Evolutionary conservation across 176 grass and related monocot genomes (phyloP).

Genomic region (Aegilops sharonensis): DNA sequence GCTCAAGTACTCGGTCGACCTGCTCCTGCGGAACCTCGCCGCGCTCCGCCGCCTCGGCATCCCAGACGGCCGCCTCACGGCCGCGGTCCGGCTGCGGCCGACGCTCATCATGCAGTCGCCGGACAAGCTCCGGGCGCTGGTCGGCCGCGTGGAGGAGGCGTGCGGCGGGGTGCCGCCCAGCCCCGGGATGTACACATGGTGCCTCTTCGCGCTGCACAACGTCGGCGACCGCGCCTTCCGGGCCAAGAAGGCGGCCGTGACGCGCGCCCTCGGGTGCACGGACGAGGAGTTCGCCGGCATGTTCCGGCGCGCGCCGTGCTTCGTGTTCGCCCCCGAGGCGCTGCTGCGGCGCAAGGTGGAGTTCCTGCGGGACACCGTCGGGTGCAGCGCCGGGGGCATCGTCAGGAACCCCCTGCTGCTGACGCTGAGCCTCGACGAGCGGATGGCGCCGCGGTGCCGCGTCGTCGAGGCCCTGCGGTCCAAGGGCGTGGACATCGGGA

Average conservation of each 20-base stretch:
- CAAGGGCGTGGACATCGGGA: slow-evolving; percentile 21
- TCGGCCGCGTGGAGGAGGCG: slow-evolving; percentile 14
- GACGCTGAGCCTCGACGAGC: slow-evolving; percentile 44
- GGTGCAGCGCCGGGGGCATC: slow-evolving; percentile 15
- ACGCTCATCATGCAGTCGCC: slow-evolving; percentile 16
- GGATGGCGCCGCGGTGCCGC: slow-evolving; percentile 42
- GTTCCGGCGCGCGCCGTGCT: slow-evolving; percentile 41
- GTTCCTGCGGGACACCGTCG: slow-evolving; percentile 31
- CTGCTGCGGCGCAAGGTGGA: slow-evolving; percentile 43
- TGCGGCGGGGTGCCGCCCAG: slow-evolving; percentile 4
- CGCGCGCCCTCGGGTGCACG: slow-evolving; percentile 21
- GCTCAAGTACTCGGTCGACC: slow-evolving; percentile 29
- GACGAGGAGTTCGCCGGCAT: slow-evolving; percentile 42
- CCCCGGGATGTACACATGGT: slow-evolving; percentile 38
- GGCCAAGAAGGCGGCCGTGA: slow-evolving; percentile 30
- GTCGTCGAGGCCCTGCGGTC: slow-evolving; percentile 29
- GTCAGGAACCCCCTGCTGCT: slow-evolving; percentile 32
- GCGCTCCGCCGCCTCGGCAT: slow-evolving; percentile 2
- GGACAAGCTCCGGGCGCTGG: slow-evolving; percentile 8
- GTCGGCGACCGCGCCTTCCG: slow-evolving; percentile 18
- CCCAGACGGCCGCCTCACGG: neutral
- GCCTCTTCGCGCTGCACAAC: slow-evolving; percentile 14
- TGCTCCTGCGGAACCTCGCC: slow-evolving; percentile 24
- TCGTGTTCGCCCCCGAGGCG: slow-evolving; percentile 27
- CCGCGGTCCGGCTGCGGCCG: neutral